These are phyloP conservation scores for Candida railenensis DNA, from an alignment of 805 yeast genomes.

Conservation along the genomic window DNA sequence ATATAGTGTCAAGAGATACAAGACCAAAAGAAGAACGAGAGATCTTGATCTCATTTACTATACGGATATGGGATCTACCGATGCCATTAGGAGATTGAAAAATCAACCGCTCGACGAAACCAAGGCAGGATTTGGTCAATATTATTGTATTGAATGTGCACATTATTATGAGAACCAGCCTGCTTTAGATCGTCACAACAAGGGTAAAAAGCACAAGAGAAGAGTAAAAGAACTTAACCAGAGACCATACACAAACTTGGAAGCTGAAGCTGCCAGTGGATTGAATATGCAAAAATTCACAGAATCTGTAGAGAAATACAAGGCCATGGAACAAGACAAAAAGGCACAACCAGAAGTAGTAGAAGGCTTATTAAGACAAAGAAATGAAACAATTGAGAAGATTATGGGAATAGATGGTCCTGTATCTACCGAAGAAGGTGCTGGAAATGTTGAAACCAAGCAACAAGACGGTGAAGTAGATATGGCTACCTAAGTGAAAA, in stretches of 20 bases:
- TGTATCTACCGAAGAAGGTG: conserved; percentile 6
- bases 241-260: conserved; percentile 84
- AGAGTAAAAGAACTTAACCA: conserved; percentile 72
- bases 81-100: conserved; percentile 61
- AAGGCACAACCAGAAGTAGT: conserved; percentile 45
- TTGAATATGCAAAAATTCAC: conserved; percentile 66
- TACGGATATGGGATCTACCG: conserved; percentile 65
- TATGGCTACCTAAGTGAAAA: not conserved
- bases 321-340: conserved; percentile 40
- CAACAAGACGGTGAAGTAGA: conserved; percentile 11
- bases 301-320: conserved; percentile 60
- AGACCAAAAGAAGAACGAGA: conserved; percentile 83
- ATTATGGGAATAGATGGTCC: conserved; percentile 19
- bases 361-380: conserved; percentile 31
- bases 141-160: conserved; percentile 92
- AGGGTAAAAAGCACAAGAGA: conserved; percentile 81
- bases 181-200: conserved; percentile 70
- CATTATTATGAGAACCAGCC: conserved; percentile 80
- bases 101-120: conserved; percentile 87
- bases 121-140: conserved; percentile 92
- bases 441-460: conserved; percentile 5
- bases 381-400: conserved; percentile 39
- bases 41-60: conserved; percentile 77
- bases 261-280: conserved; percentile 91
- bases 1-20: conserved; percentile 80